These are phyloP conservation scores for Magnolia kwangsiensis DNA, from an alignment of 164 flowering plant species.

Conservation along the genomic window DNA sequence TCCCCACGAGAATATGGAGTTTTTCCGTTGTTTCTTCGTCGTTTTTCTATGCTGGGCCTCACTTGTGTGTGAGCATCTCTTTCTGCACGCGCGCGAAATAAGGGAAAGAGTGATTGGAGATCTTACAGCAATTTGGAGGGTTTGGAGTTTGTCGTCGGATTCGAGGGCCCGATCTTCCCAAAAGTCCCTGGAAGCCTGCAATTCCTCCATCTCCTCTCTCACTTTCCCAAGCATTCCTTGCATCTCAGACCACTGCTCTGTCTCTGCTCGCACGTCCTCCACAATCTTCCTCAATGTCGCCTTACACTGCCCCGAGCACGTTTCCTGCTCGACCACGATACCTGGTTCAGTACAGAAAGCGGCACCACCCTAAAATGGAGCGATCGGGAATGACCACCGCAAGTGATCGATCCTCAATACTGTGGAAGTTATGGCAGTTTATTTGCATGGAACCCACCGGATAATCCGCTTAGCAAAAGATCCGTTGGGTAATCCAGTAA, in stretches of 20 bases:
- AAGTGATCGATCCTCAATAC: no score
- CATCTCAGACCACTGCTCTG: constrained; percentile 95
- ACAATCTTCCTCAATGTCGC: constrained; percentile 53
- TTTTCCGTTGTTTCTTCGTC: no score
- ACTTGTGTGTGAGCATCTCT: no score
- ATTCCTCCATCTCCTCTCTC: constrained; percentile 73
- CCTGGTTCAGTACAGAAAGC: no score
- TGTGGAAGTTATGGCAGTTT: no score
- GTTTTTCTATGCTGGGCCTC: no score
- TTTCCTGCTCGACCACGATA: constrained; percentile 25
- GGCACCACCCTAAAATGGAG: no score
- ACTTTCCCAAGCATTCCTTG: constrained; percentile 79
- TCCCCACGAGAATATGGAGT: no score
- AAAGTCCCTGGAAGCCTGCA: constrained; percentile 64
- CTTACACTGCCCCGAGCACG: constrained; percentile 81
- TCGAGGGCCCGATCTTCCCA: constrained; percentile 75
- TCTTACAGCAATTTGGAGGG: constrained; percentile 49
- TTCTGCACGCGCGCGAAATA: not conserved
- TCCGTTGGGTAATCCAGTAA: no score
- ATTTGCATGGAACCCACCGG: no score
- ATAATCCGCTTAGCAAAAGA: no score
- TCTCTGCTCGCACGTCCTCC: constrained; percentile 78
- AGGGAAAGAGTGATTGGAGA: not conserved
- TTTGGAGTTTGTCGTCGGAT: constrained; percentile 41
- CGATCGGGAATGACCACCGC: no score